Evolutionary conservation across 2,329 filamentous ascomycete genomes (phyloP), one percentile per base, ranked within the genome.

Genomic region (Colletotrichum neosansevieriae): DNA sequence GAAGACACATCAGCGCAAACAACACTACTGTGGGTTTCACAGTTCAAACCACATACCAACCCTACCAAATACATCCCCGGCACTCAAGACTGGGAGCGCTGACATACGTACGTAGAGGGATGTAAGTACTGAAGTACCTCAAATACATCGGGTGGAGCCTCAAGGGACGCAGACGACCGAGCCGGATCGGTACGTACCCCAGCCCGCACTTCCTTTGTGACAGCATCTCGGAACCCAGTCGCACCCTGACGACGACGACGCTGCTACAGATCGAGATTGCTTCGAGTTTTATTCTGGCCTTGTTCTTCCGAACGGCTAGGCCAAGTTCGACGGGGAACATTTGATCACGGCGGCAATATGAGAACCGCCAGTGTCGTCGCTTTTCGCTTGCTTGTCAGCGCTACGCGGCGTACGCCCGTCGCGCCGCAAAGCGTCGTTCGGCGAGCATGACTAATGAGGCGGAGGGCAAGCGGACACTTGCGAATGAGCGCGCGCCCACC

Each of bases 11-110:
- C 62, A 62, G 54, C 63, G 63, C 56, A 67, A 69, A 67, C 56
- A 69, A 67, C 62, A 61, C 67, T 44, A 67, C 63, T 38, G 29
- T 66, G 67, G 50, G 63, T 69, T 69, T 69, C 67, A 69, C 40
- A 69, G 63, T 62, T 67, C 57, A 67, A 69, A 62, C 63, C 56
- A 67, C 61, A 24, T 42, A 50, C 40, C 53, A 59, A 58, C 29
- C 47, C 40, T 64, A 47, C 24, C 61, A 36, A 63, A 38, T 40
- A 53, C 65, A 29, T 65, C 44, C 38, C 65, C 7, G 40, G 51
- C 38, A 63, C 44, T 54, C n/a, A 12, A 24, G 10, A 51, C 42
- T n/a, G 21, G 38, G 32, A 38, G 32, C 32, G 53, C 53, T 58
- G 53, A 58, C 17, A 32, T 38, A 42, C 47, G 53, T 38, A 42